Percentiles rank a stretch among this genome's conserved stretches.
phyloP scores from a whole-genome alignment of 2,329 filamentous ascomycete species.

The Colletotrichum musicola region DNA sequence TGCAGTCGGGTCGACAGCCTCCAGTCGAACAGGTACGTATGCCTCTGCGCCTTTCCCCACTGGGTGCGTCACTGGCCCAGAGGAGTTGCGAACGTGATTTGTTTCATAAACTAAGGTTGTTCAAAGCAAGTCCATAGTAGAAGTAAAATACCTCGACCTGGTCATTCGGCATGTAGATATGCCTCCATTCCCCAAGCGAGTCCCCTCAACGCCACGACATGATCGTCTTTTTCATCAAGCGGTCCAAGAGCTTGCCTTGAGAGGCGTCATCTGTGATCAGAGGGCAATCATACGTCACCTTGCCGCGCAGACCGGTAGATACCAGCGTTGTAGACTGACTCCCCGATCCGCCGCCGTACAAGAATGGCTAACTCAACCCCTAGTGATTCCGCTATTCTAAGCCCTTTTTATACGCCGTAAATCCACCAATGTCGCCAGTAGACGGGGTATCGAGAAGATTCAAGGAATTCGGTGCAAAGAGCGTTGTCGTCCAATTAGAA shows the following conservation, averaged over 20 bases:
- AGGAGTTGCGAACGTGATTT: not conserved
- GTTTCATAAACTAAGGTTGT: not conserved
- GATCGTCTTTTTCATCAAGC: not conserved
- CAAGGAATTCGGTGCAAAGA: slow-evolving; percentile 4
- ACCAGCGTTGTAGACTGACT: not conserved
- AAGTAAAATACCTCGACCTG: not conserved
- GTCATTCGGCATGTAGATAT: not conserved
- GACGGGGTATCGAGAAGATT: slow-evolving; percentile 36
- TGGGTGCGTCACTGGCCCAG: not conserved
- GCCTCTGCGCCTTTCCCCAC: not conserved
- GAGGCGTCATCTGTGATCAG: not conserved
- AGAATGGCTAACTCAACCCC: slow-evolving; percentile 12
- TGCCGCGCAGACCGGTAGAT: slow-evolving; percentile 1
- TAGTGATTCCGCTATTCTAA: slow-evolving; percentile 10
- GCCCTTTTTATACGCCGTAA: slow-evolving; percentile 29
- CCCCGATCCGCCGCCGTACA: slow-evolving; percentile 21
- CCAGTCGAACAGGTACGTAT: not conserved
- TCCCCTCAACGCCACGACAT: not conserved
- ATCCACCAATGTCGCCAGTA: slow-evolving; percentile 35
- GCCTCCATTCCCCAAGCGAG: not conserved
- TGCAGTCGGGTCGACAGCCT: not conserved
- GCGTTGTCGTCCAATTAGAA: slow-evolving; percentile 7
- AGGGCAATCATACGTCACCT: slow-evolving; percentile 13
- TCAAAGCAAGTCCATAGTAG: not conserved
- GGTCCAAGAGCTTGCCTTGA: not conserved